These are phyloP conservation scores for Penicillium sp. DNA, from an alignment of 2,329 filamentous ascomycete species.

Conservation along the genomic window DNA sequence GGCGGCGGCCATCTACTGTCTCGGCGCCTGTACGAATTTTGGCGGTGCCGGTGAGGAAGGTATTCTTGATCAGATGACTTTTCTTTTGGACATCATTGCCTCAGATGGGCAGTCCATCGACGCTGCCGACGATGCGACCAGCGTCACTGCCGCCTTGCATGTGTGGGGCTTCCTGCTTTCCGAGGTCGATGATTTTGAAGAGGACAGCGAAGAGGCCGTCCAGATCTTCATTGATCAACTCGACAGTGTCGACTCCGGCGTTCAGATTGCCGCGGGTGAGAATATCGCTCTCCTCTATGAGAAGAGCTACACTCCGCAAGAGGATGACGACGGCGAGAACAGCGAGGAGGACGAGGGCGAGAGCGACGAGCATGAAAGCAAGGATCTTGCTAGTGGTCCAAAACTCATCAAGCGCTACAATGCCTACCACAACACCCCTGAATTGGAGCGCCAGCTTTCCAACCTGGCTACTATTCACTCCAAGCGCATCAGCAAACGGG, in stretches of 20 bases:
- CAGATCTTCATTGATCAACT: constrained; percentile 83
- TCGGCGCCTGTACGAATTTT: constrained; percentile 67
- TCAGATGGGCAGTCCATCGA: constrained; percentile 69
- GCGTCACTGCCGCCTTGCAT: constrained; percentile 68
- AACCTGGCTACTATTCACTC: constrained; percentile 55
- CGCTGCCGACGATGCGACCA: constrained; percentile 62
- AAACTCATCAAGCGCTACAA: constrained; percentile 59
- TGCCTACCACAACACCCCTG: constrained; percentile 58
- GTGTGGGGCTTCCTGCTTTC: constrained; percentile 78
- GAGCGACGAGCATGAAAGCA: constrained; percentile 40
- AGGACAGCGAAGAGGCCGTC: constrained; percentile 64
- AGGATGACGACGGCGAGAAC: constrained; percentile 53
- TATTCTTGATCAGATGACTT: constrained; percentile 66
- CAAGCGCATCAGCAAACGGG: constrained; percentile 59
- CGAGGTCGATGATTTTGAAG: constrained; percentile 67
- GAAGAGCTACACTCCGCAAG: constrained; percentile 56
- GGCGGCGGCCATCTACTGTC: constrained; percentile 64
- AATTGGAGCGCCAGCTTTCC: constrained; percentile 54
- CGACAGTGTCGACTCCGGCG: constrained; percentile 63
- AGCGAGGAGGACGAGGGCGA: constrained; percentile 32
- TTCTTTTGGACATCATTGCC: constrained; percentile 69
- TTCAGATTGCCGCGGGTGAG: constrained; percentile 71
- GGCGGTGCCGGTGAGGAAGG: constrained; percentile 66
- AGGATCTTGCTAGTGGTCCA: constrained; percentile 33
- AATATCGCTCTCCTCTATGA: constrained; percentile 82